Conservation (phyloP, 345 rosid genomes). For the Xanthoceras sorbifolium region DNA sequence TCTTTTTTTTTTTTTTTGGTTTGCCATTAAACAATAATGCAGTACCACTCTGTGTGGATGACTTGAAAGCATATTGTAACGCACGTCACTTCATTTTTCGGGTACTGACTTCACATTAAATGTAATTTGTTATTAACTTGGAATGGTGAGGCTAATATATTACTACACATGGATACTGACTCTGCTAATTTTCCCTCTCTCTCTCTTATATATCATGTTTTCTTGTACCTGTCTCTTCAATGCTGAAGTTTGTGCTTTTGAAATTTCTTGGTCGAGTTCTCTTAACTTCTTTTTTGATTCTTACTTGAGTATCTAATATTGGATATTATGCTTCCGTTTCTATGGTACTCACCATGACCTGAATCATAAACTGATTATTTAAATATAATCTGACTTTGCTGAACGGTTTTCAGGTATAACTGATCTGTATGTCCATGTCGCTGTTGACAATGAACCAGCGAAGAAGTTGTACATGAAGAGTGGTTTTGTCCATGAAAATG, state of each 20-base stretch:
- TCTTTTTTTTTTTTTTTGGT: neutral
- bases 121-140: neutral
- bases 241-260: neutral
- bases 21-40: neutral
- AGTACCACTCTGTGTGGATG: neutral
- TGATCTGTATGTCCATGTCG: constrained; percentile 90
- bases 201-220: neutral
- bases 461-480: constrained; percentile 76
- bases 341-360: neutral
- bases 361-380: neutral
- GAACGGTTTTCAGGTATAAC: constrained; percentile 63
- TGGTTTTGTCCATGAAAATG: constrained; percentile 65
- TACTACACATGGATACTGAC: no score
- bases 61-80: neutral
- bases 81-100: neutral
- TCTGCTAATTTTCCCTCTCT: neutral
- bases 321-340: neutral
- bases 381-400: neutral
- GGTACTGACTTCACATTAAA: neutral
- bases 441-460: constrained; percentile 79
- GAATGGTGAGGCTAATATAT: neutral
- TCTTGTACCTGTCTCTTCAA: neutral
- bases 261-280: neutral
- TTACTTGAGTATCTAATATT: neutral
- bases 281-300: neutral